Evolutionary conservation across 2,329 filamentous ascomycete genomes (phyloP).

Genomic region (Xylaria sp.): DNA sequence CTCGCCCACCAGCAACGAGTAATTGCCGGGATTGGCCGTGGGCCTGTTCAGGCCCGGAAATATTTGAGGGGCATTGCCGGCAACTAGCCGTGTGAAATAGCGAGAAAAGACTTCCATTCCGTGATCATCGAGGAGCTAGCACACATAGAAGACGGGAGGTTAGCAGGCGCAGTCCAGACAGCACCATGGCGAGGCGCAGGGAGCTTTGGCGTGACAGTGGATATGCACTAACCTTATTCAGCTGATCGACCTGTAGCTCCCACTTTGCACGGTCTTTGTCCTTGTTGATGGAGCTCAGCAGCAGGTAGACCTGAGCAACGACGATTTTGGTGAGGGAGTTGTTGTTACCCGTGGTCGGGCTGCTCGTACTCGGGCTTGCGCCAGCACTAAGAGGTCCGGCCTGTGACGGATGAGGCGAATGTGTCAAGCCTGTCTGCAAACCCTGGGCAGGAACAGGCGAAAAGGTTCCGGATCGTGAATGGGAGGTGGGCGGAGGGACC

Average conservation of each 20-base stretch:
- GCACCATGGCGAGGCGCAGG: constrained; percentile 9
- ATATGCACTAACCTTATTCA: constrained; percentile 77
- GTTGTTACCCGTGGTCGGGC: constrained; percentile 64
- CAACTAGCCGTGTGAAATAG: constrained; percentile 92
- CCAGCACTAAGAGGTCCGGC: constrained; percentile 66
- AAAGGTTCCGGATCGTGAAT: constrained; percentile 70
- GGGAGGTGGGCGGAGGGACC: constrained; percentile 49
- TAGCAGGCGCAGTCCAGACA: neutral
- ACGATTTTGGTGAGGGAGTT: constrained; percentile 89
- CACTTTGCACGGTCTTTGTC: constrained; percentile 91
- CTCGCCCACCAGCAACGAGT: constrained; percentile 82
- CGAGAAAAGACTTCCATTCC: constrained; percentile 99
- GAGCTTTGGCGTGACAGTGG: neutral
- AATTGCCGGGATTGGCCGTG: constrained; percentile 80
- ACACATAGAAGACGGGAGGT: constrained; percentile 3
- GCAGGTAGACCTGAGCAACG: constrained; percentile 92
- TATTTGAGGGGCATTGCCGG: constrained; percentile 89
- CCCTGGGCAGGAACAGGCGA: constrained; percentile 68
- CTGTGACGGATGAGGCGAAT: constrained; percentile 68
- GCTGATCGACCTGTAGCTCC: constrained; percentile 89
- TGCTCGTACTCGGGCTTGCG: constrained; percentile 70
- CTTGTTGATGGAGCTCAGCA: constrained; percentile 94
- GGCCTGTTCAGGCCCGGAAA: constrained; percentile 82
- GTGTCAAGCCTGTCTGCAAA: constrained; percentile 65
- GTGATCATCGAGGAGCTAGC: constrained; percentile 94